Conservation (phyloP, 768 basidiomycete genomes). For the Termitomyces sp. region DNA sequence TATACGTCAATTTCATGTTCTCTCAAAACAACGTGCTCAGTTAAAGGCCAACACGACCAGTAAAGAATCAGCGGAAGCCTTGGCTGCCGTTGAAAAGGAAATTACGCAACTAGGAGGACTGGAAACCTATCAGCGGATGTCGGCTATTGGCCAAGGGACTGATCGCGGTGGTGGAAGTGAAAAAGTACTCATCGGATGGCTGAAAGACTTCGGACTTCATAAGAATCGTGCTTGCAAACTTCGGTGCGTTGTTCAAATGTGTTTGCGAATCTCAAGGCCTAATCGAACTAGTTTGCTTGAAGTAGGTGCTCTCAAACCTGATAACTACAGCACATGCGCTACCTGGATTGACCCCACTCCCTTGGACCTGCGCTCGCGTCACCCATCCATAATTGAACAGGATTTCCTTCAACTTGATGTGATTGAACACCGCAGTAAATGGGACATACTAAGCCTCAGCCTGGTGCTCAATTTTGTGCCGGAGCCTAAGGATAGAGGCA, state of each 20-base stretch:
- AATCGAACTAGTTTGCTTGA: conserved; percentile 63
- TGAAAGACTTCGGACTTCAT: conserved; percentile 47
- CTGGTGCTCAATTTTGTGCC: conserved; percentile 90
- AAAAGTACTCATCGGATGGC: conserved; percentile 70
- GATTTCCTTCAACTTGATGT: conserved; percentile 71
- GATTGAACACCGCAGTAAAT: conserved; percentile 43
- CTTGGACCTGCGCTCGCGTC: conserved; percentile 81
- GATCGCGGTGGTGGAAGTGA: conserved; percentile 90
- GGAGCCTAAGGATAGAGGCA: conserved; percentile 69
- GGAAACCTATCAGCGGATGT: conserved; percentile 78
- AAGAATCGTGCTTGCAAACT: conserved; percentile 16
- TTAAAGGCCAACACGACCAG: conserved; percentile 28
- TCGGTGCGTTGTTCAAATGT: conserved; percentile 23
- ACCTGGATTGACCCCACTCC: conserved; percentile 71
- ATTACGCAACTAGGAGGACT: conserved; percentile 74
- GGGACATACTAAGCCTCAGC: conserved; percentile 82
- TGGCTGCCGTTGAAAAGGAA: conserved; percentile 52
- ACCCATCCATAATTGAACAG: conserved; percentile 78
- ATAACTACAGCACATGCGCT: conserved; percentile 65
- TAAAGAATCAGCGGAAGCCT: conserved; percentile 22
- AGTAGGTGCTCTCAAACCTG: conserved; percentile 81
- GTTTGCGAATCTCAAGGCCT: not conserved
- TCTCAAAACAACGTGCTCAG: conserved; percentile 64
- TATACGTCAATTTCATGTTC: conserved; percentile 77
- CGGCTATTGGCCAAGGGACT: conserved; percentile 68